Evolutionary conservation across 2,329 filamentous ascomycete species (phyloP).

Genomic region (Colletotrichum cereale): DNA sequence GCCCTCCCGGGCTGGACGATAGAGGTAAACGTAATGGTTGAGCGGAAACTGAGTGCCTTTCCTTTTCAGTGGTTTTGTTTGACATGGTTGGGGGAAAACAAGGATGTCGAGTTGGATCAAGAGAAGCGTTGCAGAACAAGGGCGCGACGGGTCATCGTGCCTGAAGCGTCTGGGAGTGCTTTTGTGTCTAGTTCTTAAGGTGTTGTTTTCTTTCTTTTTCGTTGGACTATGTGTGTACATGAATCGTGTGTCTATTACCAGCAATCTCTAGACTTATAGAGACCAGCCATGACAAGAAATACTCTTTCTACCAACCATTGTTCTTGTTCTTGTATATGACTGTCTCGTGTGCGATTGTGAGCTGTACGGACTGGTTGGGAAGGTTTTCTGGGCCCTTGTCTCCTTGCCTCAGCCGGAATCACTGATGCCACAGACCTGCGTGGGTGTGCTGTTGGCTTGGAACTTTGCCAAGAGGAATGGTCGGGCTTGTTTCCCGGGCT

Average conservation of each 20-base stretch:
- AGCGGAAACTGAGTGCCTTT: slow-evolving; percentile 6
- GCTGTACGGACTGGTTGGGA: neutral
- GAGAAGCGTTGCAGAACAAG: slow-evolving; percentile 25
- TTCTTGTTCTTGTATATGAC: too few species aligned
- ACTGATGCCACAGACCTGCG: neutral
- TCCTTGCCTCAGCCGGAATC: neutral
- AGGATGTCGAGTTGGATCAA: slow-evolving; percentile 13
- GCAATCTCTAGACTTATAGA: slow-evolving; percentile 5
- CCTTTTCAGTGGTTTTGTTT: neutral
- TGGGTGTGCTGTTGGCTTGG: too few species aligned
- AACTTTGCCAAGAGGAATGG: too few species aligned
- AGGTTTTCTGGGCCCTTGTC: neutral
- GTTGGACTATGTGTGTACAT: slow-evolving; percentile 25
- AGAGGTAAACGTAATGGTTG: slow-evolving; percentile 12
- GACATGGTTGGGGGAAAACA: slow-evolving; percentile 4
- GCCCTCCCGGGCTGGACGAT: slow-evolving; percentile 22
- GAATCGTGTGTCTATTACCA: slow-evolving; percentile 13
- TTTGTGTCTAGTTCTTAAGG: neutral
- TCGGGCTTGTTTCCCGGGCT: too few species aligned
- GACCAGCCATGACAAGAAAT: slow-evolving; percentile 8
- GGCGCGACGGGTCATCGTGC: slow-evolving; percentile 2
- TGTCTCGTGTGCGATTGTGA: too few species aligned
- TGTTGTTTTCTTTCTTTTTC: neutral
- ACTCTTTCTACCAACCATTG: neutral
- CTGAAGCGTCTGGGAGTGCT: neutral